Evolutionary conservation across 2,329 filamentous ascomycete genomes (phyloP).

Genomic region (Calonectria honghensis): DNA sequence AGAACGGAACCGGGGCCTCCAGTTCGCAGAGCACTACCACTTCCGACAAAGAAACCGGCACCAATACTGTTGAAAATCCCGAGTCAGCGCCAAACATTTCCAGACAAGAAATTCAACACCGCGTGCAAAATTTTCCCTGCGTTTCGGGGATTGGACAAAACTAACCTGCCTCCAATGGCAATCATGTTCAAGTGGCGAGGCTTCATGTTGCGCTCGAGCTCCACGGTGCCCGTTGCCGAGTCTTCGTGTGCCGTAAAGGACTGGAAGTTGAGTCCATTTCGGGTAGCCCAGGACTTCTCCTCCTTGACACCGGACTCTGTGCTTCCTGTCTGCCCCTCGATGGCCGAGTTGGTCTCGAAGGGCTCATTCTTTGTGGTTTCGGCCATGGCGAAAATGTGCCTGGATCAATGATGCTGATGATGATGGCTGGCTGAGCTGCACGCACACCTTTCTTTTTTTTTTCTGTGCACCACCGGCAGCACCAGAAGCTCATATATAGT

Average conservation of each 20-base stretch:
- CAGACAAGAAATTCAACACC: not conserved
- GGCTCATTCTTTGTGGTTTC: conserved; percentile 48
- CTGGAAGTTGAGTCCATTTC: conserved; percentile 52
- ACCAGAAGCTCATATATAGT: conserved; percentile 24
- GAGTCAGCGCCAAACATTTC: conserved; percentile 8
- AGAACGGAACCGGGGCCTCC: conserved; percentile 63
- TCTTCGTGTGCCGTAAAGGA: conserved; percentile 53
- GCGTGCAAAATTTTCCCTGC: not conserved
- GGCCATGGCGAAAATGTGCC: conserved; percentile 41
- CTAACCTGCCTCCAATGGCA: conserved; percentile 55
- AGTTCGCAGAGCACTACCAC: conserved; percentile 64
- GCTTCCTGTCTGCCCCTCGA: conserved; percentile 48
- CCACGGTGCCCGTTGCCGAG: conserved; percentile 46
- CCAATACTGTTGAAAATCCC: conserved; percentile 63
- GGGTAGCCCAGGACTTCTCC: conserved; percentile 51
- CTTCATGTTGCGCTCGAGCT: conserved; percentile 53
- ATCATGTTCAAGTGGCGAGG: conserved; percentile 56
- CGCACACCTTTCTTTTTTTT: not conserved
- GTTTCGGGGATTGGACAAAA: not conserved
- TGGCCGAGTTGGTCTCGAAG: conserved; percentile 40
- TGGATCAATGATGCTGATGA: not conserved
- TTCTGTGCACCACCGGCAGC: not conserved
- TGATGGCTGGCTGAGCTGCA: not conserved
- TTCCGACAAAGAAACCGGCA: conserved; percentile 78
- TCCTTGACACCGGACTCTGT: conserved; percentile 7